Evolutionary conservation across 2,329 filamentous ascomycete genomes (phyloP).

Genomic region (Colletotrichum endophyticum): DNA sequence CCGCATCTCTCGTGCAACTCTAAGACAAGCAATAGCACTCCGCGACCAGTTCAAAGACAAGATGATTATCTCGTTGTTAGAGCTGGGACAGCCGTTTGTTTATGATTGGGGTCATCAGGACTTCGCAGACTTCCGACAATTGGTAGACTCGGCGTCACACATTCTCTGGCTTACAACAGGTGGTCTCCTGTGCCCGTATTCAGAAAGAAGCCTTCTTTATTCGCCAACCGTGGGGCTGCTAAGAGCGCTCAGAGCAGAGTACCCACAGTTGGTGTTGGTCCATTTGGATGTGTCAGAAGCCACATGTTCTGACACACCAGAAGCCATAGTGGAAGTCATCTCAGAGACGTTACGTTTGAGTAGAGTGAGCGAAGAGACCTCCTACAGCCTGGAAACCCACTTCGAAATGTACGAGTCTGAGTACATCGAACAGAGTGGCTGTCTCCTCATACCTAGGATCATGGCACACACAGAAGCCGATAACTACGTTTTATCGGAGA

Average conservation of each 20-base stretch:
- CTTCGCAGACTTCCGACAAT: slow-evolving; percentile 27
- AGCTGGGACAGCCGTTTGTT: slow-evolving; percentile 32
- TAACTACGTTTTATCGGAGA: background rate
- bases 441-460: background rate
- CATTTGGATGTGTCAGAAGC: background rate
- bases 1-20: slow-evolving; percentile 12
- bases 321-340: background rate
- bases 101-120: slow-evolving; percentile 27
- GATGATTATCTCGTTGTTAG: slow-evolving; percentile 31
- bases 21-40: slow-evolving; percentile 19
- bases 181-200: slow-evolving; percentile 19
- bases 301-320: background rate
- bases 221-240: background rate
- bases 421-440: background rate
- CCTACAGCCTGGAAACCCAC: background rate
- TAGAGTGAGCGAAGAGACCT: background rate
- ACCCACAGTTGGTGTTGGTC: background rate
- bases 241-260: background rate
- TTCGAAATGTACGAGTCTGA: background rate
- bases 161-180: slow-evolving; percentile 33
- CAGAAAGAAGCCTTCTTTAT: background rate
- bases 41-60: slow-evolving; percentile 1
- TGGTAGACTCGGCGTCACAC: slow-evolving; percentile 25
- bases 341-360: background rate
- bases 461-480: background rate